Evolutionary conservation across 2,329 filamentous ascomycete genomes (phyloP).

Genomic region (Xylariaceae sp.): DNA sequence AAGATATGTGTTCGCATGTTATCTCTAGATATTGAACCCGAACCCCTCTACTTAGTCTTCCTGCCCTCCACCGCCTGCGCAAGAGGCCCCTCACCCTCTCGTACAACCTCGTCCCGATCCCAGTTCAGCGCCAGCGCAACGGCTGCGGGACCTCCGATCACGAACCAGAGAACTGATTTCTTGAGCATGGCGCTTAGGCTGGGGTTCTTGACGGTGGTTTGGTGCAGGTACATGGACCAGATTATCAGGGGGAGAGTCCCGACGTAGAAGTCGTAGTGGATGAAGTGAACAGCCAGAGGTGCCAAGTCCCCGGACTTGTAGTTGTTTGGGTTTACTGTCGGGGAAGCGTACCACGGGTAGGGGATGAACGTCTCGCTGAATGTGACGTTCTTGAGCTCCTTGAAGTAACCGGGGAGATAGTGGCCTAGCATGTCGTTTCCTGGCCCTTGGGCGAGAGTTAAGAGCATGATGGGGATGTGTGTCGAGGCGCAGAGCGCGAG

Average conservation of each 20-base stretch:
- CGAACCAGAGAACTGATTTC: constrained; percentile 24
- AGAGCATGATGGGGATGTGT: constrained; percentile 24
- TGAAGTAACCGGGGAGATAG: constrained; percentile 16
- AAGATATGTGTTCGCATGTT: too few species aligned
- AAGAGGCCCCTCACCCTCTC: constrained; percentile 22
- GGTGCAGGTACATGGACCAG: constrained; percentile 29
- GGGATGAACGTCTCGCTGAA: constrained; percentile 26
- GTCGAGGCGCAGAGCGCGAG: constrained; percentile 21
- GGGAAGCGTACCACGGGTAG: constrained; percentile 12
- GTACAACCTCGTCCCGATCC: constrained; percentile 27
- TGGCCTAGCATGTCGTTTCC: constrained; percentile 20
- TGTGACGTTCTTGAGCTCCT: constrained; percentile 21
- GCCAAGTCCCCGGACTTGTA: constrained; percentile 24
- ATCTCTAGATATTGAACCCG: too few species aligned
- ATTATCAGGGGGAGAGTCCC: constrained; percentile 23
- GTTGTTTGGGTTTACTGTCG: constrained; percentile 13
- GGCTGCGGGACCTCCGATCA: constrained; percentile 22
- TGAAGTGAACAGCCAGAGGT: constrained; percentile 23
- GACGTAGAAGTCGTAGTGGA: constrained; percentile 30
- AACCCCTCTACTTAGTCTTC: constrained; percentile 18
- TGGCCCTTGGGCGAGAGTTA: constrained; percentile 19
- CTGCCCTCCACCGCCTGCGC: constrained; percentile 13
- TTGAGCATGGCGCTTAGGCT: constrained; percentile 14
- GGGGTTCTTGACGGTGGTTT: constrained; percentile 19
- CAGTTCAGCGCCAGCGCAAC: constrained; percentile 23